Evolutionary conservation across 345 rosid genomes (phyloP), one percentile per base, ranked within the genome.

Genomic region (Citrus sp.): DNA sequence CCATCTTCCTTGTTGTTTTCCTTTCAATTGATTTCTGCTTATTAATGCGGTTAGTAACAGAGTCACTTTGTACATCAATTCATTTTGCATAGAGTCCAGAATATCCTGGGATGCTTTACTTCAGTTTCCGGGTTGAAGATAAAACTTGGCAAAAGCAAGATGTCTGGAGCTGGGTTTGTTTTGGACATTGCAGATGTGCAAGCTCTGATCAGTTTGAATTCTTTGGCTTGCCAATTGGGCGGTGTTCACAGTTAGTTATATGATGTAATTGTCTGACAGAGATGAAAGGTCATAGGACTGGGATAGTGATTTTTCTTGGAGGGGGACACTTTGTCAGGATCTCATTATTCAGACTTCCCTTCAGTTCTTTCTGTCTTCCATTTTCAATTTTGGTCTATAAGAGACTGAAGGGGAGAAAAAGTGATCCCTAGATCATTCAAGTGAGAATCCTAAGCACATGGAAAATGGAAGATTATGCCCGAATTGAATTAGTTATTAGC

Each of bases 61-160:
- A 42, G 79, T 76, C 37, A 8, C 37, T 67, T 55, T 32, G 9
- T 76, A n/a, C 27, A 34, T 25, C 13, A 75, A 30, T 67, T 75
- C 60, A 35, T 60, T 73, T 42, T 68, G 38, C 61, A 28, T 76
- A 22, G 85, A 79, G 75, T 82, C 55, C 74, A 34, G 88, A 73
- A 34, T 73, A 74, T 84, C 69, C 85, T 83, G 81, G 85, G 86
- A 80, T 81, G 85, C 87, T 82, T 86, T 77, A 78, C 85, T 76
- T 83, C 71, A 76, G 77, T 79, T 84, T 83, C 87, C 65, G 78
- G 86, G 82, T 77, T 78, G 86, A 81, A 79, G 89, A 84, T 85
- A 76, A 60, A 77, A 58, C 84, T 74, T 77, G 77, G 77, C 68
- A 80, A 75, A 84, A 68, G 83, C 87, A 38, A 64, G 79, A 78